Evolutionary conservation across 371 early-diverging fungal genomes (phyloP).

Genomic region (Mucor racemosus): DNA sequence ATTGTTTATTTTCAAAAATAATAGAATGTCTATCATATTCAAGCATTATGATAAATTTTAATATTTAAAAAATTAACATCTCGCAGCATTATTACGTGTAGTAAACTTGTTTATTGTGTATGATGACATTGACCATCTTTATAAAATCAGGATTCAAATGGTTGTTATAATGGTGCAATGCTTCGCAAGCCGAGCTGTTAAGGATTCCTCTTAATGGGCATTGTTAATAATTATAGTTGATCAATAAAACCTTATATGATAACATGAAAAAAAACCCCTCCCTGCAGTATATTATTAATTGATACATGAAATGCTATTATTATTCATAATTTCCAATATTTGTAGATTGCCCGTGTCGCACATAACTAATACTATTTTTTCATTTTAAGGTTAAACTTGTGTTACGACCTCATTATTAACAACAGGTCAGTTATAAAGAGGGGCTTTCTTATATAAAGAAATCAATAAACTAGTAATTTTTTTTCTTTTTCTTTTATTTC

Average conservation of each 20-base stretch:
- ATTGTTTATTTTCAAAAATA: too few species aligned
- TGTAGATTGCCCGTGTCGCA: conserved; percentile 4
- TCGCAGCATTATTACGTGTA: too few species aligned
- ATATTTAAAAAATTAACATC: too few species aligned
- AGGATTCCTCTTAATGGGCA: too few species aligned
- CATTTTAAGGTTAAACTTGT: background rate
- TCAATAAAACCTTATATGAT: background rate
- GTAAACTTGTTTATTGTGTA: too few species aligned
- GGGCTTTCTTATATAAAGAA: conserved; percentile 5
- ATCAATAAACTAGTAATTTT: background rate
- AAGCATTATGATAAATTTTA: too few species aligned
- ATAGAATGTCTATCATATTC: too few species aligned
- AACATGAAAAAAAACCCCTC: background rate
- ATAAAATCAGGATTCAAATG: too few species aligned
- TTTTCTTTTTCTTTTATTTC: conserved; percentile 4
- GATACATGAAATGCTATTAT: background rate
- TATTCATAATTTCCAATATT: background rate
- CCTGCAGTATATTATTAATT: background rate
- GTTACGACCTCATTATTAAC: background rate
- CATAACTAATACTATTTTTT: background rate
- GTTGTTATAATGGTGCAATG: too few species aligned
- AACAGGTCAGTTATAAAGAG: background rate
- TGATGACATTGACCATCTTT: too few species aligned
- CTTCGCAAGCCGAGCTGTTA: too few species aligned
- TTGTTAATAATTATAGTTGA: too few species aligned